Evolutionary conservation across 257 asterid genomes (phyloP).

Genomic region (Solanum piurae): DNA sequence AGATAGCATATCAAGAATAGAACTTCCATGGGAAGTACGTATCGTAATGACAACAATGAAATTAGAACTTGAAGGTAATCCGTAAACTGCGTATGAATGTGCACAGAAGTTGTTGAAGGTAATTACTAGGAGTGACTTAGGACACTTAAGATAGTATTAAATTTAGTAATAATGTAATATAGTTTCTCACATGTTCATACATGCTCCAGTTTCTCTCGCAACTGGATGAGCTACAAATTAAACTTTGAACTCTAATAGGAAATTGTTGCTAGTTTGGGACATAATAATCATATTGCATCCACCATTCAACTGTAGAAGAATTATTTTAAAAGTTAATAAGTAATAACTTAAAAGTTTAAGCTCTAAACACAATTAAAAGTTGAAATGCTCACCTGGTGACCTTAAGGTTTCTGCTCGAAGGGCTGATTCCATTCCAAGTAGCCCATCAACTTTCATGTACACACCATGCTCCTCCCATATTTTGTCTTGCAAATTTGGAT

Average conservation of each 20-base stretch:
- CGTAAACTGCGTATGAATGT: not conserved
- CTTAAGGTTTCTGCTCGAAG: not conserved
- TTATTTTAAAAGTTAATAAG: not conserved
- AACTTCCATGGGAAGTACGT: not conserved
- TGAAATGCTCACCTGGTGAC: not conserved
- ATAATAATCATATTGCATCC: not conserved
- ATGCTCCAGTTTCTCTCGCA: not conserved
- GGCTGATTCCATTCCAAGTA: not conserved
- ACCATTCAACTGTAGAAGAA: not conserved
- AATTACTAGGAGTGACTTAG: not conserved
- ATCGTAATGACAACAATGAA: not conserved
- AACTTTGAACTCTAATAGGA: not conserved
- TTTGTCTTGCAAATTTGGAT: not conserved
- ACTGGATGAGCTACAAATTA: not conserved
- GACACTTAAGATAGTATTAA: not conserved
- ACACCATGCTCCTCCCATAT: not conserved
- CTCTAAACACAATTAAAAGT: not conserved
- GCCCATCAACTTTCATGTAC: not conserved
- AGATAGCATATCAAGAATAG: not conserved
- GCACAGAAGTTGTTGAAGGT: not conserved
- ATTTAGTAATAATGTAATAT: not conserved
- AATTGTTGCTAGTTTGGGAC: not conserved
- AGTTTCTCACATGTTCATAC: not conserved
- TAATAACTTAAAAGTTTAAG: not conserved
- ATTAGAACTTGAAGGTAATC: not conserved